phyloP scores from a whole-genome alignment of 2,329 filamentous ascomycete genomes.

The Epicoccum sorghinum region DNA sequence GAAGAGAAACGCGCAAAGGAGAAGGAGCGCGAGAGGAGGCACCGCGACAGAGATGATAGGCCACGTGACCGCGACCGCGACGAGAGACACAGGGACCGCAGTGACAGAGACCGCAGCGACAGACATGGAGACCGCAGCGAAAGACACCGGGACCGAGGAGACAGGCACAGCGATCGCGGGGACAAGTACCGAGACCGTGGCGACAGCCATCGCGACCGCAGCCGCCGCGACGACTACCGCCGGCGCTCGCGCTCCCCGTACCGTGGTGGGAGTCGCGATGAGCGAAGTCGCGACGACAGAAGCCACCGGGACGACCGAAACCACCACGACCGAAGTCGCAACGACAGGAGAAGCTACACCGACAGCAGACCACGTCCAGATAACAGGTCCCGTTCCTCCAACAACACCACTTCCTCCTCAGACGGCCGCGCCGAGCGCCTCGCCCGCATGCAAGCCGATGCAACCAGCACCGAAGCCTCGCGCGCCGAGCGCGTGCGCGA shows the following conservation, averaged over 20 bases:
- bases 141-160: background rate
- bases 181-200: background rate
- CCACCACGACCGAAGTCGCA: background rate
- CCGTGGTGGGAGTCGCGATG: slow-evolving; percentile 26
- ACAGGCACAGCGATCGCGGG: slow-evolving; percentile 25
- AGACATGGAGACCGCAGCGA: background rate
- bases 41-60: slow-evolving; percentile 36
- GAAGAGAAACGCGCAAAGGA: slow-evolving; percentile 43
- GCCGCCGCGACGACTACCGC: slow-evolving; percentile 36
- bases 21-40: slow-evolving; percentile 57
- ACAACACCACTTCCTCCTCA: background rate
- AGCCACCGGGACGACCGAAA: background rate
- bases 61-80: background rate
- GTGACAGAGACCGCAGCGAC: background rate
- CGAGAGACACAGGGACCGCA: background rate
- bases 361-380: too few species aligned
- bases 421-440: slow-evolving; percentile 38
- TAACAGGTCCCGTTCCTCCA: background rate
- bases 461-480: slow-evolving; percentile 39
- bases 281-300: background rate
- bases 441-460: slow-evolving; percentile 44
- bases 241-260: slow-evolving; percentile 35
- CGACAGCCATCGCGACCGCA: slow-evolving; percentile 26
- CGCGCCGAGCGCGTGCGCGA: slow-evolving; percentile 41
- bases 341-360: too few species aligned